phyloP scores from a whole-genome alignment of 202 grass and related monocot genomes.

The Setaria viridis region DNA sequence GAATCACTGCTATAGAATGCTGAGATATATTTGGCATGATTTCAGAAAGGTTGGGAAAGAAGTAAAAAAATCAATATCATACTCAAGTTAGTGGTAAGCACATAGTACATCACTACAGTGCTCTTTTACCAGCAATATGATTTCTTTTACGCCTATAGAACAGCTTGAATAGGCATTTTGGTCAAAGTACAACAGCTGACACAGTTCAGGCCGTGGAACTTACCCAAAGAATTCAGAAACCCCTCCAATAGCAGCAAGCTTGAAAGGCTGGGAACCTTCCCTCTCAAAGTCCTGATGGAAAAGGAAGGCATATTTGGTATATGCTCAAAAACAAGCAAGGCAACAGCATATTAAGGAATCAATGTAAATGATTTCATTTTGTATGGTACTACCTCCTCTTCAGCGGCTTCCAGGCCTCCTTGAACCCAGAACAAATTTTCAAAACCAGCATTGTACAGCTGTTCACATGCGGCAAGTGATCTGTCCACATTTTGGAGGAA shows the following conservation, averaged over 20 bases:
- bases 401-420: constrained; percentile 93
- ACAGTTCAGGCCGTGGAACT: constrained; percentile 29
- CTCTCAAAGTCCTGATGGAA: constrained; percentile 73
- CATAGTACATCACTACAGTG: neutral
- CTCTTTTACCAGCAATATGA: neutral
- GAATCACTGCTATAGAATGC: neutral
- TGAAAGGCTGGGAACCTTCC: constrained; percentile 91
- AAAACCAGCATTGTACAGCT: constrained; percentile 83
- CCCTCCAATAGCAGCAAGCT: constrained; percentile 89
- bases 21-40: neutral
- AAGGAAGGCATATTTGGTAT: neutral
- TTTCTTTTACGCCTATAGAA: neutral
- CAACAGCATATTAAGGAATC: neutral
- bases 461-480: constrained; percentile 90
- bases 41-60: neutral
- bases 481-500: constrained; percentile 43
- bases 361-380: neutral
- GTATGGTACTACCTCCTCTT: constrained; percentile 75
- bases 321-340: constrained; percentile 9
- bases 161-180: neutral
- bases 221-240: constrained; percentile 98
- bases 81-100: constrained; percentile 6
- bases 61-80: constrained; percentile 20
- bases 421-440: constrained; percentile 96
- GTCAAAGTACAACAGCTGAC: neutral